Percentiles rank a stretch among this genome's conserved stretches.
phyloP scores from a whole-genome alignment of 805 yeast species.

The Saccharomyces paradoxus region DNA sequence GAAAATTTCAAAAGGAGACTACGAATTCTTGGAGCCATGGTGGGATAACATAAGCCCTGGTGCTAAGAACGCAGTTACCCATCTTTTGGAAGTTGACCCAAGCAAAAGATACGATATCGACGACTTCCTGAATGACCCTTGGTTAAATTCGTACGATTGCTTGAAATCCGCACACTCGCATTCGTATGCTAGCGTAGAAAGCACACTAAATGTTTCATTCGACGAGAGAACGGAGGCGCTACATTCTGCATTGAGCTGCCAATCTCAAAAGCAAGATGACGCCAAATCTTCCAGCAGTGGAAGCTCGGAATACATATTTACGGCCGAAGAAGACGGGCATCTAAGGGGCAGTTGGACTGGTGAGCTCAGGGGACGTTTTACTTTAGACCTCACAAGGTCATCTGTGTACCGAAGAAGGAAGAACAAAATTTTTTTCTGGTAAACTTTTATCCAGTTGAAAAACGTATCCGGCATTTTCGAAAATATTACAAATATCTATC shows the following conservation, averaged over 20 bases:
- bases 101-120: slow-evolving; percentile 55
- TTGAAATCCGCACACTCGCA: neutral
- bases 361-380: neutral
- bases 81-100: slow-evolving; percentile 63
- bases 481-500: neutral
- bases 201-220: neutral
- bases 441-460: neutral
- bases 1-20: slow-evolving; percentile 62
- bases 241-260: neutral
- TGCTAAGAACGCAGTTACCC: slow-evolving; percentile 60
- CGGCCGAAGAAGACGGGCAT: neutral
- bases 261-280: neutral
- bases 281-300: neutral
- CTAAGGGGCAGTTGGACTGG: neutral
- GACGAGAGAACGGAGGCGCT: neutral
- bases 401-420: neutral
- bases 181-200: neutral
- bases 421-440: neutral
- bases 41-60: slow-evolving; percentile 70
- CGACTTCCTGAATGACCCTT: slow-evolving; percentile 59
- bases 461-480: neutral
- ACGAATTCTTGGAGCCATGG: slow-evolving; percentile 68
- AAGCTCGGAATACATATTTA: neutral
- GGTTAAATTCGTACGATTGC: slow-evolving; percentile 37
- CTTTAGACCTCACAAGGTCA: neutral